Conservation (phyloP, 169 alveolate genomes). For the Eimeria zaria region DNA sequence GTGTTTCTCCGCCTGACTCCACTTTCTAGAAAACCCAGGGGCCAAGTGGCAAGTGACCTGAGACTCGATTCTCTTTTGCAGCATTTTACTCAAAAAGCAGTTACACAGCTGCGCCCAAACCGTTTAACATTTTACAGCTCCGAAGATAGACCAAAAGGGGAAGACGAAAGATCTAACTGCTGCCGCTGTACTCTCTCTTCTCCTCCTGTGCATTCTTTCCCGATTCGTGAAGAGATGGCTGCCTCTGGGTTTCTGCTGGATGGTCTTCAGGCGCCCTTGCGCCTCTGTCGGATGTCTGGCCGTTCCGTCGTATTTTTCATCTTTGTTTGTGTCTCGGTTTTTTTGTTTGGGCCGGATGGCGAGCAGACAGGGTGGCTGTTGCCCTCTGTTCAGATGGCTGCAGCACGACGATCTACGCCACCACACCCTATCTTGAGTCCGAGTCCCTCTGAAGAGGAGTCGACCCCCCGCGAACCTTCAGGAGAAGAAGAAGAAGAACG, state of each 20-base stretch:
- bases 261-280: background rate
- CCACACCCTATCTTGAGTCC: background rate
- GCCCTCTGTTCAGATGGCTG: background rate
- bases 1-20: background rate
- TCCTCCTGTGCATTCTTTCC: background rate
- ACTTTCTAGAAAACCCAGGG: background rate
- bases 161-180: background rate
- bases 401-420: background rate
- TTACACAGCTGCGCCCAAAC: background rate
- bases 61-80: background rate
- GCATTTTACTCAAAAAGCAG: background rate
- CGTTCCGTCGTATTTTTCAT: background rate
- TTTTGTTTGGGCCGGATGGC: background rate
- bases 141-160: background rate
- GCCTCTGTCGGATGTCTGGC: background rate
- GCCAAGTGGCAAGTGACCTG: background rate
- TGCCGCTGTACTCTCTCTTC: background rate
- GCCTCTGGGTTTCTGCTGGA: background rate
- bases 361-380: background rate
- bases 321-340: background rate
- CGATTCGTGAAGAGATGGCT: background rate
- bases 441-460: background rate
- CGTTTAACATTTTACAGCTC: background rate
- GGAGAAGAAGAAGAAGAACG: background rate
- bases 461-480: background rate